Percentiles rank a stretch among this genome's conserved stretches.
These are phyloP conservation scores for Opeltia flavorubescens DNA, from an alignment of 495 filamentous ascomycete species.

Conservation along the genomic window DNA sequence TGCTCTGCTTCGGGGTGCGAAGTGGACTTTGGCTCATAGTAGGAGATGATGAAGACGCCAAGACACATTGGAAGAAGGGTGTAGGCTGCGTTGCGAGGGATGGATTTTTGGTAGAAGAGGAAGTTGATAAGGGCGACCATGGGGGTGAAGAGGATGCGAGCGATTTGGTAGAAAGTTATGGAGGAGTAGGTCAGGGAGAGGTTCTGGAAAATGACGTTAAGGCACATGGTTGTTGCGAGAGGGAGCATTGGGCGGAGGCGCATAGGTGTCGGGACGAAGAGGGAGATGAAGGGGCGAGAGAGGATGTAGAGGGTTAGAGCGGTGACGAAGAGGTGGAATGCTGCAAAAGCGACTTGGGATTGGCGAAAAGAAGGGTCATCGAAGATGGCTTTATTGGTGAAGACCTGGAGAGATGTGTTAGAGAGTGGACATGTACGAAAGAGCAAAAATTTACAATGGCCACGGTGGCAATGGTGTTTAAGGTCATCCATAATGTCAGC, in stretches of 20 bases:
- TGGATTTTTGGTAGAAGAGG: slow-evolving; percentile 43
- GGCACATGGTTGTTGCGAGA: slow-evolving; percentile 43
- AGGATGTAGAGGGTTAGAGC: slow-evolving; percentile 48
- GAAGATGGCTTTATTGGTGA: slow-evolving; percentile 67
- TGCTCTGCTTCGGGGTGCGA: slow-evolving; percentile 31
- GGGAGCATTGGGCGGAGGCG: slow-evolving; percentile 46
- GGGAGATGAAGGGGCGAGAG: slow-evolving; percentile 44
- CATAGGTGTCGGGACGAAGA: slow-evolving; percentile 45
- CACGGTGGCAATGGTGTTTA: slow-evolving; percentile 17
- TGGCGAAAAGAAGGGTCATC: slow-evolving; percentile 48
- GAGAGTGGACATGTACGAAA: neutral
- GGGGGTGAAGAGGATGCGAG: slow-evolving; percentile 57
- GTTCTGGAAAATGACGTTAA: slow-evolving; percentile 66
- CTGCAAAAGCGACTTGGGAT: slow-evolving; percentile 53
- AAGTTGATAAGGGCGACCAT: slow-evolving; percentile 53
- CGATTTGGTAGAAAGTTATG: slow-evolving; percentile 64
- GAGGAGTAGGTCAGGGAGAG: slow-evolving; percentile 56
- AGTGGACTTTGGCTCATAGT: slow-evolving; percentile 49
- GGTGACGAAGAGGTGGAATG: slow-evolving; percentile 63
- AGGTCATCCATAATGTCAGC: slow-evolving; percentile 11
- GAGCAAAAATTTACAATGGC: slow-evolving; percentile 11
- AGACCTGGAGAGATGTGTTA: slow-evolving; percentile 37
- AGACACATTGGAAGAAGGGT: slow-evolving; percentile 49
- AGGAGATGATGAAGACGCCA: slow-evolving; percentile 56
- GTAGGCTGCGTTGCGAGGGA: slow-evolving; percentile 30